Percentiles rank a stretch among this genome's conserved stretches.
Evolutionary conservation across 2,329 filamentous ascomycete species (phyloP).

Genomic region (Diaporthe ilicicola): DNA sequence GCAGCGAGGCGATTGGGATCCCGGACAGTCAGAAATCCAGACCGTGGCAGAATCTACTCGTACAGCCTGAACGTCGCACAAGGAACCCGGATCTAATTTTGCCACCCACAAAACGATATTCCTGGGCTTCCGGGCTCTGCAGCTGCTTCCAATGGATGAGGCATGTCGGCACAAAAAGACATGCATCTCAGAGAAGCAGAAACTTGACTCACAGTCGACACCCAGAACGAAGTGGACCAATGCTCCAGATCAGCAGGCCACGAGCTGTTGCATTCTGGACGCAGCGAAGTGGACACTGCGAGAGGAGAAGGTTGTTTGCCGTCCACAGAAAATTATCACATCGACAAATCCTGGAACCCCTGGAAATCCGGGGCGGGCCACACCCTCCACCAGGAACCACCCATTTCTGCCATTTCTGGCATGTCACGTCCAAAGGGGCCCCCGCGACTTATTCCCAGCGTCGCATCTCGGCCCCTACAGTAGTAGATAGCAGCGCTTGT

Average conservation of each 20-base stretch:
- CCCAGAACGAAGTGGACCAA: background rate
- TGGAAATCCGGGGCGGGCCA: constrained; percentile 26
- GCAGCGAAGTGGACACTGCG: constrained; percentile 9
- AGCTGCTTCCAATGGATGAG: constrained; percentile 6
- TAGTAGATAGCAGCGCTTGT: background rate
- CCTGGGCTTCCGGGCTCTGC: background rate
- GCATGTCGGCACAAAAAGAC: background rate
- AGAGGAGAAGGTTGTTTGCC: constrained; percentile 18
- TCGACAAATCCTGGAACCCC: constrained; percentile 14
- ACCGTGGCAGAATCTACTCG: background rate
- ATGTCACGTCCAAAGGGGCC: too few species aligned
- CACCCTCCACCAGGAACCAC: constrained; percentile 13
- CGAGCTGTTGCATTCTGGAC: constrained; percentile 15
- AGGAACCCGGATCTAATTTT: constrained; percentile 18
- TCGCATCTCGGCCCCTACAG: constrained; percentile 24
- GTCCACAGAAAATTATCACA: background rate
- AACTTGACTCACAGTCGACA: constrained; percentile 9
- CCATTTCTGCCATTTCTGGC: background rate
- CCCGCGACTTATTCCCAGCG: constrained; percentile 10
- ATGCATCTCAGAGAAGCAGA: background rate
- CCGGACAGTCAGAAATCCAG: background rate
- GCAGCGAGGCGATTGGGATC: background rate
- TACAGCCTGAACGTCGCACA: constrained; percentile 2
- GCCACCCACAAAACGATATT: constrained; percentile 21
- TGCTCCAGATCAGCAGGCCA: background rate